These are phyloP conservation scores for Aspergillus udagawae DNA, from an alignment of 2,329 filamentous ascomycete species.

Conservation along the genomic window DNA sequence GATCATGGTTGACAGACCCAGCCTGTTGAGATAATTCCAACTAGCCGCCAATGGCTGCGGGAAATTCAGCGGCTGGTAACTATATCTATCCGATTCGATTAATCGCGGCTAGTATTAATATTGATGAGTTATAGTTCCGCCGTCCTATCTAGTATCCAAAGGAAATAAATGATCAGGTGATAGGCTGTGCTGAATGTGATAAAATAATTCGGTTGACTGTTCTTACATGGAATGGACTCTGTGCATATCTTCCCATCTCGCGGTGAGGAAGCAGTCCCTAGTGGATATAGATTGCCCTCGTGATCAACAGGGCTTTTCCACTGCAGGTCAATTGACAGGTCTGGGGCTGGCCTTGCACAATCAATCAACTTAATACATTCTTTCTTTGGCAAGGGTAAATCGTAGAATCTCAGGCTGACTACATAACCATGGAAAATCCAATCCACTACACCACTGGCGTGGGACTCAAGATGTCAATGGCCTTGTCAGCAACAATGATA, in stretches of 20 bases:
- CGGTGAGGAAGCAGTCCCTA: not conserved
- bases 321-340: not conserved
- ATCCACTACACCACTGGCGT: not conserved
- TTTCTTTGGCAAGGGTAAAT: too few relatives aligned
- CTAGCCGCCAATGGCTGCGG: constrained; percentile 17
- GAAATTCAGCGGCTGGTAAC: constrained; percentile 6
- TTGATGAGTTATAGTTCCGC: too few relatives aligned
- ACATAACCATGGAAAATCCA: not conserved
- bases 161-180: not conserved
- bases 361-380: not conserved
- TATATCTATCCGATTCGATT: not conserved
- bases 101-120: not conserved
- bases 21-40: constrained; percentile 11
- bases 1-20: not conserved
- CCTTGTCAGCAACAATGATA: not conserved
- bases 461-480: not conserved
- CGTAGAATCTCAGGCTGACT: not conserved
- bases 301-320: constrained; percentile 6
- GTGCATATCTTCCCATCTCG: too few relatives aligned
- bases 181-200: not conserved
- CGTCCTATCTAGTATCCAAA: not conserved
- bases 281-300: not conserved
- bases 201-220: not conserved
- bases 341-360: not conserved
- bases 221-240: not conserved